Percentiles rank a stretch among this genome's conserved stretches.
phyloP scores from a whole-genome alignment of 2,329 filamentous ascomycete species.

The Cercospora berteroae region DNA sequence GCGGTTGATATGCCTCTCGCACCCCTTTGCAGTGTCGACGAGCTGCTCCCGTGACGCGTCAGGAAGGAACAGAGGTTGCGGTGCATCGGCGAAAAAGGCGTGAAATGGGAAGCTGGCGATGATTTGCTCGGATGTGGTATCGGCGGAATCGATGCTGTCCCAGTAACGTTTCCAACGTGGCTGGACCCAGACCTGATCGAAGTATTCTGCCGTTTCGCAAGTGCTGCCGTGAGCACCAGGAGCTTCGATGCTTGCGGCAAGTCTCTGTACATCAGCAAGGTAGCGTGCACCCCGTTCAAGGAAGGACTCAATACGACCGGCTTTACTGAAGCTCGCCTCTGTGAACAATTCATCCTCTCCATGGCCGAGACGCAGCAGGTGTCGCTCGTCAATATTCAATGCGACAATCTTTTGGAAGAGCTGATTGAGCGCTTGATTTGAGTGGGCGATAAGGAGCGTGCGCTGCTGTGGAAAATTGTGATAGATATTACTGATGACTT shows the following conservation, averaged over 20 bases:
- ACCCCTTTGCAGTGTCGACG: conserved; percentile 76
- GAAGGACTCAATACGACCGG: conserved; percentile 92
- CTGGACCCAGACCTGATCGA: conserved; percentile 86
- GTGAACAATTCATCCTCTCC: conserved; percentile 92
- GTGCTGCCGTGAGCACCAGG: conserved; percentile 94
- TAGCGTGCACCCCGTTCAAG: conserved; percentile 79
- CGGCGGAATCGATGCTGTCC: conserved; percentile 57
- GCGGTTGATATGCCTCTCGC: conserved; percentile 81
- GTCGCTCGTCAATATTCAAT: conserved; percentile 90
- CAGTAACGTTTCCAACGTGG: conserved; percentile 86
- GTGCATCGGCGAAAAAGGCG: conserved; percentile 79
- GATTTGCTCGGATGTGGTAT: conserved; percentile 56
- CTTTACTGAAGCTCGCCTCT: conserved; percentile 85
- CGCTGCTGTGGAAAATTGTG: conserved; percentile 94
- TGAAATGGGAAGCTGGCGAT: conserved; percentile 81
- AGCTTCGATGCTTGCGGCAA: conserved; percentile 80
- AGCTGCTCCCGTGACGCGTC: conserved; percentile 64
- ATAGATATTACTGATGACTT: conserved; percentile 98
- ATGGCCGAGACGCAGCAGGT: conserved; percentile 86
- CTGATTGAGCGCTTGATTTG: conserved; percentile 96
- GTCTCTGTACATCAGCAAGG: conserved; percentile 77
- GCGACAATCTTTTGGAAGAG: conserved; percentile 97
- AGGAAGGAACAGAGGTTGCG: conserved; percentile 76
- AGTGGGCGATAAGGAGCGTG: conserved; percentile 90
- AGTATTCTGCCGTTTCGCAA: conserved; percentile 95